Percentiles rank a stretch among this genome's conserved stretches.
These are phyloP conservation scores for Uronychia setigera DNA, from an alignment of 73 alveolate species.

Conservation along the genomic window DNA sequence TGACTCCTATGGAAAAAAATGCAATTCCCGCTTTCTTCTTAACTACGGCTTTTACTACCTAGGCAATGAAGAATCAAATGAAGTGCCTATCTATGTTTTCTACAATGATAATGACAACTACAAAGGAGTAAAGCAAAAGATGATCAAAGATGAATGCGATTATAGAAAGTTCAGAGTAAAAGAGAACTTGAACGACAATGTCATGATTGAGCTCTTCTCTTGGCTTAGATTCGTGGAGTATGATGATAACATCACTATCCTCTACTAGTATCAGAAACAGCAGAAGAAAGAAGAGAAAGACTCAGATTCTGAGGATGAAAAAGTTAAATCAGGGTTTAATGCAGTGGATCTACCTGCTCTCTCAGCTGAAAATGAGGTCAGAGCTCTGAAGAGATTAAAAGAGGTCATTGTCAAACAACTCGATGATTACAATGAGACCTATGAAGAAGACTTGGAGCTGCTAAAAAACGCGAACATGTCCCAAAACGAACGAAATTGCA, in stretches of 20 bases:
- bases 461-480: constrained; percentile 50
- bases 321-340: constrained; percentile 53
- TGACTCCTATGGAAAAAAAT: constrained; percentile 96
- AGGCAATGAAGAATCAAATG: constrained; percentile 93
- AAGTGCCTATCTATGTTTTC: constrained; percentile 77
- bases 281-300: constrained; percentile 43
- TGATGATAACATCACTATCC: constrained; percentile 61
- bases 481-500: constrained; percentile 66
- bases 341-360: constrained; percentile 72
- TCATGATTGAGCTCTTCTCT: constrained; percentile 59
- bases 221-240: constrained; percentile 68
- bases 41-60: constrained; percentile 93
- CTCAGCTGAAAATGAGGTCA: constrained; percentile 67
- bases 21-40: constrained; percentile 92
- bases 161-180: constrained; percentile 64
- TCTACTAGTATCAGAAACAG: constrained; percentile 30
- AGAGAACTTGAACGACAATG: constrained; percentile 53
- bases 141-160: constrained; percentile 49
- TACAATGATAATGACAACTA: constrained; percentile 76
- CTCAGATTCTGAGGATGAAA: constrained; percentile 51
- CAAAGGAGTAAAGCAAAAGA: constrained; percentile 69
- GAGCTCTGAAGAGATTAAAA: constrained; percentile 51
- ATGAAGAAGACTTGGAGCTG: constrained; percentile 63
- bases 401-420: constrained; percentile 41
- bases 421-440: constrained; percentile 58